These are phyloP conservation scores for Tagetes patula DNA, from an alignment of 129 eudicot species.

Conservation along the genomic window DNA sequence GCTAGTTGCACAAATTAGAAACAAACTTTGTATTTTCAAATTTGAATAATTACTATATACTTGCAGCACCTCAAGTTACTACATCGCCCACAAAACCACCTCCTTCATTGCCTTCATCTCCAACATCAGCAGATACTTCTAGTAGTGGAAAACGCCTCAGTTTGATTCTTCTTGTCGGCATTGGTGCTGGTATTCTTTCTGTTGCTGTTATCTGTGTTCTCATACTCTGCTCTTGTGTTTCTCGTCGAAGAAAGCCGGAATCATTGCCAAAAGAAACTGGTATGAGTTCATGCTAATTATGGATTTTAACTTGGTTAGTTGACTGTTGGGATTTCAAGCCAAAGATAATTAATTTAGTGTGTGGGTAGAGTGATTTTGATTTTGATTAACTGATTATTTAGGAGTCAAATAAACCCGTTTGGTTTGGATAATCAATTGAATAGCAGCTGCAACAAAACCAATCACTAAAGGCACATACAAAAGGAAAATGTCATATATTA, in stretches of 20 bases:
- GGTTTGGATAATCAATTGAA: neutral
- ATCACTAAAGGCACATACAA: neutral
- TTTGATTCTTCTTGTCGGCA: slow-evolving; percentile 58
- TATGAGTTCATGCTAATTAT: slow-evolving; percentile 37
- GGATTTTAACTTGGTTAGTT: slow-evolving; percentile 6
- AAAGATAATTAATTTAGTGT: slow-evolving; percentile 1
- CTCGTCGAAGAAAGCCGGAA: slow-evolving; percentile 52
- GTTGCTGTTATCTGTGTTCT: slow-evolving; percentile 54
- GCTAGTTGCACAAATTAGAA: slow-evolving; percentile 15
- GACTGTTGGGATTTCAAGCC: neutral
- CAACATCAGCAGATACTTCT: slow-evolving; percentile 48
- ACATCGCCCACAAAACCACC: slow-evolving; percentile 52
- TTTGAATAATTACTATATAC: slow-evolving; percentile 12
- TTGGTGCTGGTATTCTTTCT: slow-evolving; percentile 63
- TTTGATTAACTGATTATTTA: slow-evolving; percentile 5
- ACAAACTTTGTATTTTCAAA: slow-evolving; percentile 10
- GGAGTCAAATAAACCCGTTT: neutral
- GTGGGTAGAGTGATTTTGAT: neutral
- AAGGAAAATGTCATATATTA: neutral
- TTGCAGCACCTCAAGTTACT: slow-evolving; percentile 71
- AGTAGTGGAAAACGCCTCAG: slow-evolving; percentile 54
- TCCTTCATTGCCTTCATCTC: slow-evolving; percentile 49
- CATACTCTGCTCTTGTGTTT: slow-evolving; percentile 59
- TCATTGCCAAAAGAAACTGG: slow-evolving; percentile 54
- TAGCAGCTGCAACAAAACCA: neutral